These are phyloP conservation scores for Paramecium pentaurelia DNA, from an alignment of 73 alveolate species.

Conservation along the genomic window DNA sequence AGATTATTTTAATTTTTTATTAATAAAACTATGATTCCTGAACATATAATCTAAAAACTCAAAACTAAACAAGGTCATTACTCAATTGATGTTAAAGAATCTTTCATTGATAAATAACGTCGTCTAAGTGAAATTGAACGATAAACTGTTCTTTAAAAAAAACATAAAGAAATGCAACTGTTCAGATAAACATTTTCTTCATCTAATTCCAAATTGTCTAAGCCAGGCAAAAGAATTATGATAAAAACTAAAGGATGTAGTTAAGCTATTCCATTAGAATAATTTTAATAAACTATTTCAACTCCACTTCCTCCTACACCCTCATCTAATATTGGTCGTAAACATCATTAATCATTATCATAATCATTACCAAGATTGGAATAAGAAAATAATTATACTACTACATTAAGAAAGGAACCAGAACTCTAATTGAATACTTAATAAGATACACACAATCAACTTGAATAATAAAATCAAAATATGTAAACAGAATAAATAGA, in stretches of 20 bases:
- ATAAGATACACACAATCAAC: background rate
- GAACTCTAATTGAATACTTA: background rate
- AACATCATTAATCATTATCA: background rate
- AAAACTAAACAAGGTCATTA: background rate
- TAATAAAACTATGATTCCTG: background rate
- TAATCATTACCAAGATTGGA: background rate
- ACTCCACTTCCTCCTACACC: background rate
- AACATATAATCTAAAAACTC: background rate
- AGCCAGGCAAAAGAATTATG: background rate
- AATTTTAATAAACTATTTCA: background rate
- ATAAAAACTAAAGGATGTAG: background rate
- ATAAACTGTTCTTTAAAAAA: background rate
- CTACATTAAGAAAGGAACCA: background rate
- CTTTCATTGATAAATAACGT: background rate
- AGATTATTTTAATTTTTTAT: background rate
- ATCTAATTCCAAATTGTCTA: background rate
- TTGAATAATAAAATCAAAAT: background rate
- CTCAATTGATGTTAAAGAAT: background rate
- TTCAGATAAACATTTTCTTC: background rate
- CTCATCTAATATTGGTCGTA: background rate
- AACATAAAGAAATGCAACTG: background rate
- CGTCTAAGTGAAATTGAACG: background rate
- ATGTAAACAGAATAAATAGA: background rate
- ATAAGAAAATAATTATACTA: background rate
- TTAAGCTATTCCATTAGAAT: background rate